Base-by-base conservation (phyloP, 495 filamentous ascomycete genomes). In the Penicillium nucicola region DNA sequence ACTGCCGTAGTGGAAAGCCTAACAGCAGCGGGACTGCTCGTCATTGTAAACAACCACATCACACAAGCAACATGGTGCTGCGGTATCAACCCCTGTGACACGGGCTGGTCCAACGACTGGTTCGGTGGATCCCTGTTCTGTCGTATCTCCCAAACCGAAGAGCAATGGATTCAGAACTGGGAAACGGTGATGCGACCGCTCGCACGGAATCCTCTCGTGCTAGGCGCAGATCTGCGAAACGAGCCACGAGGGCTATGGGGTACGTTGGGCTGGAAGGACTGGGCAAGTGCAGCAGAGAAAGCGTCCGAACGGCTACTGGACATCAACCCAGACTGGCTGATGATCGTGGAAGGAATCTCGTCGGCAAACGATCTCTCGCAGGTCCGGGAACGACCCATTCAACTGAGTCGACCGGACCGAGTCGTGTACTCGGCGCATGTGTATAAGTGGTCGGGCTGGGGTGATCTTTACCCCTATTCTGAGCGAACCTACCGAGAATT, bases 371-470 rank as follows among this genome's bases (percentile, higher is more conserved):
- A 84, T 53, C 66, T 83, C 3, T 66, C 69, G 5, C 76, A 75
- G 3, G 81, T 70, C 11, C 59, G 56, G 8, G 57, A 55, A 14
- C 71, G 81, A 33, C 82, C 80, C 7, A 65, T 85, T 8, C 59
- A 62, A 35, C 73, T 84, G 37, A 77, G 78, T 48, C 55, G 80
- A 12, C 60, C 67, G 3, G 51, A 77, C 47, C 69, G 74, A 1
- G 70, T 84, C 12, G 80, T 84, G n/a, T 85, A 84, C 61, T 80
- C 77, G 47, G 71, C 76, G 0, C 82, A 85, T 58, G 82, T 84
- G 6, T 84, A 84, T 56, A 53, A 69, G 13, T 85, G 81, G 81
- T 82, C 78, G 36, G 81, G 82, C 35, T 84, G 81, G 81, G 79
- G 80, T 6, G 77, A 72, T 37, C 42, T 71, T 35, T 70, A 68